Percentiles rank a stretch among this genome's conserved stretches.
Conservation (phyloP, 169 alveolate species). For the Plasmodium knowlesi region DNA sequence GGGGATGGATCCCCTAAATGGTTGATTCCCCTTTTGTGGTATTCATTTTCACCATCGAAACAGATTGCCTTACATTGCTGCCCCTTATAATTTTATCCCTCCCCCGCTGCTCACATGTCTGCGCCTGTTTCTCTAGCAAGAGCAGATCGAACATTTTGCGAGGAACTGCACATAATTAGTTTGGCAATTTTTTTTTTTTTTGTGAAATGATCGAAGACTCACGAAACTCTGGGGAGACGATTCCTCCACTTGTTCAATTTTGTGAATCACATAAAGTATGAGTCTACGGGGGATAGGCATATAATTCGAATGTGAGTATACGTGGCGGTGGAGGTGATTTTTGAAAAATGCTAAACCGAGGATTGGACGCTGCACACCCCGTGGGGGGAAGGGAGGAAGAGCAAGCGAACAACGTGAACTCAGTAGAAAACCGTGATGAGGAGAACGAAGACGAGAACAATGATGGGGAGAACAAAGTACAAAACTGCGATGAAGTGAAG, state of each 20-base stretch:
- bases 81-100: neutral
- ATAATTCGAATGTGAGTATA: neutral
- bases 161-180: neutral
- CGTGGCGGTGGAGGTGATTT: neutral
- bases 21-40: neutral
- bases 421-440: neutral
- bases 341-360: neutral
- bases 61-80: neutral
- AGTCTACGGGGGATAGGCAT: neutral
- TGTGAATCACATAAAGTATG: neutral
- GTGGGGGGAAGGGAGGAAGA: neutral
- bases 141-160: neutral
- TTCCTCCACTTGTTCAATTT: neutral
- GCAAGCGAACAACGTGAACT: neutral
- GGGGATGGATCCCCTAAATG: neutral
- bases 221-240: neutral
- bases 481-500: neutral
- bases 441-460: neutral
- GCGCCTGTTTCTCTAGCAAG: neutral
- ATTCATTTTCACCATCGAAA: neutral
- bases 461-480: too few relatives aligned
- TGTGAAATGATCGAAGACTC: neutral
- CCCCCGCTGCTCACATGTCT: neutral
- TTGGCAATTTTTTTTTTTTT: conserved; percentile 5
- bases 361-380: neutral